Evolutionary conservation across 169 alveolate genomes (phyloP).

Genomic region (Plasmodium falciparum): DNA sequence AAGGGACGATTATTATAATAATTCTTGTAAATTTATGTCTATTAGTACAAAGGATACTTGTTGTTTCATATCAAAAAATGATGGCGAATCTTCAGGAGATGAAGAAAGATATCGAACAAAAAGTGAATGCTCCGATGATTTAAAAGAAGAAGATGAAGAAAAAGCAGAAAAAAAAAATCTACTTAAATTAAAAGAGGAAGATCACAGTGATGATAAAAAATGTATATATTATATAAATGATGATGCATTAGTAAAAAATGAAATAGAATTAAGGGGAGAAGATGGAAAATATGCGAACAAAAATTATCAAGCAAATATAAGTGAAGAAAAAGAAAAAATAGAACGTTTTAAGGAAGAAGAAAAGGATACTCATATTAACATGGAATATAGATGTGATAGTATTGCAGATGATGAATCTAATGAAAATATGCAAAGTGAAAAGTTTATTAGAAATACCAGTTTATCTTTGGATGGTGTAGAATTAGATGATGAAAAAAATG

Average conservation of each 20-base stretch:
- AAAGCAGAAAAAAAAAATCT: background rate
- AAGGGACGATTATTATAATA: conserved; percentile 23
- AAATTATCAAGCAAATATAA: background rate
- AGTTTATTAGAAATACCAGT: conserved; percentile 16
- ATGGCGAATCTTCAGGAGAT: conserved; percentile 31
- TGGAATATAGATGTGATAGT: conserved; percentile 2
- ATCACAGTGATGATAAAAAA: conserved; percentile 12
- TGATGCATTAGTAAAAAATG: background rate
- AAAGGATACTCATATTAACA: conserved; percentile 7
- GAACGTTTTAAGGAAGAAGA: background rate
- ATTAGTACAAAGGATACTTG: conserved; percentile 70
- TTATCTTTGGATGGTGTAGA: conserved; percentile 5
- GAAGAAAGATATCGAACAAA: conserved; percentile 50
- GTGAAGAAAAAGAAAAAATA: conserved; percentile 5
- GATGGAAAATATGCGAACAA: conserved; percentile 6
- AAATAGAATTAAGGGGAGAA: background rate
- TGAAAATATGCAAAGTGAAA: background rate
- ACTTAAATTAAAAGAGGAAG: conserved; percentile 11
- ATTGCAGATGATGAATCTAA: too few relatives aligned
- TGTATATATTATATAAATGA: background rate
- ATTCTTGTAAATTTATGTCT: conserved; percentile 68
- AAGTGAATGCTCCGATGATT: conserved; percentile 7
- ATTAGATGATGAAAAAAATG: conserved; percentile 12
- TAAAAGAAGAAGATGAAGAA: conserved; percentile 12
- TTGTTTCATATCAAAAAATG: conserved; percentile 31